Evolutionary conservation across 257 asterid species (phyloP), one percentile per base, ranked within the genome.

Genomic region (Solanum microdontum): DNA sequence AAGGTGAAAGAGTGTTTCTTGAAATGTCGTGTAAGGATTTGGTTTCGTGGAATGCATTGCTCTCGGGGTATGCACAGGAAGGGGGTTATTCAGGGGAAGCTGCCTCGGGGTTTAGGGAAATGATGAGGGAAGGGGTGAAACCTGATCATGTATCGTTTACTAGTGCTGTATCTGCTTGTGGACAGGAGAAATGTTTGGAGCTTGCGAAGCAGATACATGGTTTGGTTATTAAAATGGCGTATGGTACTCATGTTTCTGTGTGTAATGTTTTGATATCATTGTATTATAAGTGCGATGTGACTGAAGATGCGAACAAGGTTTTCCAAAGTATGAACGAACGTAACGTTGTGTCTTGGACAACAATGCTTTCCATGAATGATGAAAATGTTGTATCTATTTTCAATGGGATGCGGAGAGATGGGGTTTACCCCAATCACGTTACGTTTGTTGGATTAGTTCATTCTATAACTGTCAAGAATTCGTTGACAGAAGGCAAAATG

Each of bases 11-110:
- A 84, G 93, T 94, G 69, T 97, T 95, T 89, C 15, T 7, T 62
- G 94, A 92, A 83, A 95, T 97, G 90, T 90, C 87, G 4, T 12
- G 37, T 28, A 95, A 90, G 88, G 99, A 97, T 92, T 90, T 91
- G 91, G 98, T 97, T 84, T 94, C 98, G 12, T 97, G 98, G 98
- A 97, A 97, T 84, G 96, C 99, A 13, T 88, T 97, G 91, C 91
- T 97, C 66, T 95, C 98, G 0, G 98, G 98, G 33, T 94, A 94
- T 91, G 95, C 93, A 72, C 98, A 94, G 80, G 97, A 93, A 89
- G 99, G 98, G 66, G 86, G 91, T 80, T 79, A 89, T 89, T 96
- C 95, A n/a, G 15, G 80, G 66, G 90, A 92, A 87, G 95, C 94
- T 80, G 91, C 91, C 86, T 80, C 55, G 32, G 92, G 89, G 37